Evolutionary conservation across 306 rosid species (phyloP).

Genomic region (Prinsepia uniflora): DNA sequence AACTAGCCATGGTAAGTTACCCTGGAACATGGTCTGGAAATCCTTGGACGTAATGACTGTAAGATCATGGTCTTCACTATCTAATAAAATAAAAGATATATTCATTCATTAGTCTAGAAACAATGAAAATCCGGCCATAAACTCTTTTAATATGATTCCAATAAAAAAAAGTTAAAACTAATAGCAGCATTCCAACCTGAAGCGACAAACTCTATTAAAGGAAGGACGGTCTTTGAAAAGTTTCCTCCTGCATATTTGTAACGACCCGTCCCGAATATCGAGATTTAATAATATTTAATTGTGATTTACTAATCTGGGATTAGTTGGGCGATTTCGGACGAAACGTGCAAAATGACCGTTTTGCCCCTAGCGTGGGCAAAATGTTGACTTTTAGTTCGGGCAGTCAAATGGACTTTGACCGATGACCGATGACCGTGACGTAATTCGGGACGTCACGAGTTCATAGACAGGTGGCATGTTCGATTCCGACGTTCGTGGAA

Average conservation of each 20-base stretch:
- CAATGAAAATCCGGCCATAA: neutral
- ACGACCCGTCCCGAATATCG: too few relatives aligned
- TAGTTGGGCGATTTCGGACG: too few relatives aligned
- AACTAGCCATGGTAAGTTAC: slow-evolving; percentile 52
- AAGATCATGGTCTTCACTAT: slow-evolving; percentile 42
- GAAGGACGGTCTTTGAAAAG: slow-evolving; percentile 51
- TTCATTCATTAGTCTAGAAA: slow-evolving; percentile 23
- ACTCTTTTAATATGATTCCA: neutral
- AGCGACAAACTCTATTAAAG: slow-evolving; percentile 49
- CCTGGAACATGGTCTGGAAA: slow-evolving; percentile 56
- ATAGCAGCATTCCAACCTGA: slow-evolving; percentile 37
- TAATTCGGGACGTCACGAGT: too few relatives aligned
- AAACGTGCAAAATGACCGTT: too few relatives aligned
- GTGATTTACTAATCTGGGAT: too few relatives aligned
- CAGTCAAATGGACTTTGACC: too few relatives aligned
- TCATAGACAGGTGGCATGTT: too few relatives aligned
- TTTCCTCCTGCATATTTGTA: slow-evolving; percentile 53
- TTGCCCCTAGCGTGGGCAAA: too few relatives aligned
- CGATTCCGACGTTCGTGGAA: too few relatives aligned
- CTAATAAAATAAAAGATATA: slow-evolving; percentile 32
- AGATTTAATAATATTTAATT: too few relatives aligned
- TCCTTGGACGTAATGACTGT: slow-evolving; percentile 47
- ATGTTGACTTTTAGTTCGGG: too few relatives aligned
- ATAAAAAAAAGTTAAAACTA: neutral
- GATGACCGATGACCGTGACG: too few relatives aligned